A percentile compares a stretch with the other conserved stretches of the same genome.
Evolutionary conservation across 1,284 basidiomycete genomes (phyloP).

Genomic region (Albatrellus sp.): DNA sequence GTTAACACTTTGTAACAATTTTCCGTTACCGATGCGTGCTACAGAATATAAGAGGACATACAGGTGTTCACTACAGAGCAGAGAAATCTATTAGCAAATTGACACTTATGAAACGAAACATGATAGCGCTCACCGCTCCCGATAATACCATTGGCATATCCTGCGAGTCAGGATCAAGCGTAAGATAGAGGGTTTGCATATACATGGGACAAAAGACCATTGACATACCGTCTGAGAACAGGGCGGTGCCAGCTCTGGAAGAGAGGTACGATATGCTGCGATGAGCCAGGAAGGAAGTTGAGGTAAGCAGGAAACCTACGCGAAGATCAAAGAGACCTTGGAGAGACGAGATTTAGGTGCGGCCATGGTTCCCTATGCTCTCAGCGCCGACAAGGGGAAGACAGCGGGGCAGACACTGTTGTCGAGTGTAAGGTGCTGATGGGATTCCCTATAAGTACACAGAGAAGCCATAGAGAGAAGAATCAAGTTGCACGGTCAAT

Average conservation of each 20-base stretch:
- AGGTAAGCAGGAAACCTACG: conserved; percentile 31
- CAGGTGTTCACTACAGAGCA: conserved; percentile 42
- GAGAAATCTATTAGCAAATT: not conserved
- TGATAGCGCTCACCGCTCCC: conserved; percentile 43
- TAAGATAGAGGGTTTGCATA: not conserved
- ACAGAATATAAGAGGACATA: conserved; percentile 19
- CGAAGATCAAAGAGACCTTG: conserved; percentile 65
- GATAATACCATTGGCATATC: conserved; percentile 76
- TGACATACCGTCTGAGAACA: conserved; percentile 73
- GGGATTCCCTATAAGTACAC: too few species aligned
- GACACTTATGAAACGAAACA: conserved; percentile 2
- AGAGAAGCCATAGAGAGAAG: too few species aligned
- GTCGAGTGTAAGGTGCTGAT: too few species aligned
- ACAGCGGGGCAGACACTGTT: too few species aligned
- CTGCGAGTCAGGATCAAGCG: conserved; percentile 21
- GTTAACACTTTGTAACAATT: conserved; percentile 42
- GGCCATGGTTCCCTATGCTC: not conserved
- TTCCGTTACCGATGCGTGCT: not conserved
- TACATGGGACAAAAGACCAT: not conserved
- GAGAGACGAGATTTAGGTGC: conserved; percentile 1
- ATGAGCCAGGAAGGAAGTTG: conserved; percentile 1
- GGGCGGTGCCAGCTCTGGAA: conserved; percentile 65
- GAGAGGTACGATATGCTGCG: conserved; percentile 2
- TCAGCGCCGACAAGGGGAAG: too few species aligned
- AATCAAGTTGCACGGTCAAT: too few species aligned